Base-by-base conservation (phyloP, 2,329 filamentous ascomycete species). In the Cladophialophora immunda region DNA sequence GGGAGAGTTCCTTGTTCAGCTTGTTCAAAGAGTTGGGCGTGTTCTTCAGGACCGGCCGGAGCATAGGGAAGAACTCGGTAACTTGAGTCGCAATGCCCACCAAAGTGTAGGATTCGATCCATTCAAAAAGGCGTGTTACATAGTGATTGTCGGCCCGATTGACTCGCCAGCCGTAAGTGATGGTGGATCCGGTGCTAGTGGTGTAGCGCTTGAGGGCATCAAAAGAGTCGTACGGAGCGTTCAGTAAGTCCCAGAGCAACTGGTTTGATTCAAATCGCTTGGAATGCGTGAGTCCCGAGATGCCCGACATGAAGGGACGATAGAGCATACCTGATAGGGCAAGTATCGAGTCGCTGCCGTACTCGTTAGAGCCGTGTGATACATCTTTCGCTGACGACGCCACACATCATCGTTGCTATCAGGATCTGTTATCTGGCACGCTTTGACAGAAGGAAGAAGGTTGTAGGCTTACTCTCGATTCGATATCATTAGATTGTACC, bases 391-490 rank as follows among this genome's bases (percentile, higher is more conserved):
- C n/a, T 56, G 53, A 17, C 53, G 27, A 32, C 30, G 27, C 53
- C 53, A 56, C 25, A 56, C 53, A 58, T 58, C 55, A 58, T 58
- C 55, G 29, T 58, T 58, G 15, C 55, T 58, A 22, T 29, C 7
- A 25, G 19, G 47, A 25, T 53, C 47, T 53, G 47, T 53, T 53
- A 53, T 22, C 19, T 25, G 17, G 5, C 47, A 22, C 7, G 3
- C 3, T 25, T 53, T 25, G 47, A 4, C 19, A 29, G 4, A 25
- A 29, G 47, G 47, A 22, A 53, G 22, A 29, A 25, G 6, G 11
- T 50, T 50, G 45, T 9, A 29, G 25, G 4, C 58, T 60, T 60
- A 60, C 58, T 60, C 58, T 47, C 58, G 58, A 41, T 60, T 60
- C 36, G 58, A 36, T 13, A 61, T 61, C 19, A 50, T 62, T 4